Evolutionary conservation across 257 asterid genomes (phyloP).

Genomic region (Sherardia arvensis): DNA sequence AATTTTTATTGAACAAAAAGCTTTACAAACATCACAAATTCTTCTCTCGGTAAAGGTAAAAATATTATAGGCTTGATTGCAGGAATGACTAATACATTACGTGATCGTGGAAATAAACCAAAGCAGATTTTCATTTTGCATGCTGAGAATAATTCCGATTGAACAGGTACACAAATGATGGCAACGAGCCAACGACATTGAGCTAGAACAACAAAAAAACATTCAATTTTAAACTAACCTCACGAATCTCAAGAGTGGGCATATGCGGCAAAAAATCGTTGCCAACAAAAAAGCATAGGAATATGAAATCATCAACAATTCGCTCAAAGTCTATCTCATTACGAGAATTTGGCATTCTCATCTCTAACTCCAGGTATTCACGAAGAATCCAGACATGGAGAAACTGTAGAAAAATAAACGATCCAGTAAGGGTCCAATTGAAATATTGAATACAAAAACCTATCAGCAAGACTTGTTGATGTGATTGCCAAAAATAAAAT

Average conservation of each 20-base stretch:
- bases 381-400: conserved; percentile 92
- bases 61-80: not conserved
- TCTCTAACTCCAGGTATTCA: conserved; percentile 85
- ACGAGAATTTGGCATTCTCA: conserved; percentile 84
- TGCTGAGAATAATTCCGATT: not conserved
- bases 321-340: conserved; percentile 74
- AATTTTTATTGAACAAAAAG: not conserved
- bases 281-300: conserved; percentile 96
- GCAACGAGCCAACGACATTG: not conserved
- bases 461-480: not conserved
- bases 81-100: not conserved
- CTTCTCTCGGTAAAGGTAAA: not conserved
- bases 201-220: not conserved
- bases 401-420: conserved; percentile 43
- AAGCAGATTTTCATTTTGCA: not conserved
- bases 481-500: not conserved
- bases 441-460: not conserved
- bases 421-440: not conserved
- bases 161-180: not conserved
- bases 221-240: conserved; percentile 38
- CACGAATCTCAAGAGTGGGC: conserved; percentile 99
- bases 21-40: not conserved
- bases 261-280: conserved; percentile 97
- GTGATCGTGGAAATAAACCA: not conserved
- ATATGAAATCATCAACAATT: conserved; percentile 85